These are phyloP conservation scores for Crithidia expoeki DNA, from an alignment of 208 protist genomes.

Conservation along the genomic window DNA sequence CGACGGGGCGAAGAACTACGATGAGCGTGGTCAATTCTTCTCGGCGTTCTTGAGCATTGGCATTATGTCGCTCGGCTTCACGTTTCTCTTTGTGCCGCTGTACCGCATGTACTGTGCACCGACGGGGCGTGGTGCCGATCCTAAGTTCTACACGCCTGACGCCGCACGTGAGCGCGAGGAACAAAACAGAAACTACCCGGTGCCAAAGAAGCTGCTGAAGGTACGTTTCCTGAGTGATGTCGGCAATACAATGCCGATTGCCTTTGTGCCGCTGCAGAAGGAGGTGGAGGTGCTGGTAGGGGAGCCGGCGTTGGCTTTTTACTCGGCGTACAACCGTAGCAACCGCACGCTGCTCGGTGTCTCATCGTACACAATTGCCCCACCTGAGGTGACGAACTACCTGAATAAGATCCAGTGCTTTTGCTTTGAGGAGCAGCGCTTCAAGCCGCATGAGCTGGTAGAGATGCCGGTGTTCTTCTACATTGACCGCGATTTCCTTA, in stretches of 20 bases:
- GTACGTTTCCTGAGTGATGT: constrained; percentile 86
- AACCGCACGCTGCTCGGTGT: constrained; percentile 87
- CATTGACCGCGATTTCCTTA: constrained; percentile 95
- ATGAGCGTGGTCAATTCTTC: constrained; percentile 86
- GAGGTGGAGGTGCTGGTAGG: constrained; percentile 90
- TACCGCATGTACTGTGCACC: constrained; percentile 91
- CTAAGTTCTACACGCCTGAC: constrained; percentile 86
- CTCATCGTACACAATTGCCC: constrained; percentile 91
- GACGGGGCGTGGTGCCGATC: constrained; percentile 76
- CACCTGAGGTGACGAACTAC: constrained; percentile 92
- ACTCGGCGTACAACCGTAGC: constrained; percentile 90
- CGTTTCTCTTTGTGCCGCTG: constrained; percentile 89
- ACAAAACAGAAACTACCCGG: constrained; percentile 69
- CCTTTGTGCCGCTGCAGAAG: constrained; percentile 91
- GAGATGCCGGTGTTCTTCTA: constrained; percentile 98
- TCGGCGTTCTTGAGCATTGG: constrained; percentile 79
- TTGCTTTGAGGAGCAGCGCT: constrained; percentile 96
- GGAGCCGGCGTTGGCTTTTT: constrained; percentile 89
- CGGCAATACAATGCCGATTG: constrained; percentile 91
- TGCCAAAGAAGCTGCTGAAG: constrained; percentile 83
- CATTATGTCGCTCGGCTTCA: constrained; percentile 84
- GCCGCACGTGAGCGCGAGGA: constrained; percentile 68
- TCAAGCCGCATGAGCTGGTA: constrained; percentile 95
- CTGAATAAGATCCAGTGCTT: constrained; percentile 98
- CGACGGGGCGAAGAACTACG: constrained; percentile 62